Conservation (phyloP, 805 yeast genomes). For the Komagataella populi region DNA sequence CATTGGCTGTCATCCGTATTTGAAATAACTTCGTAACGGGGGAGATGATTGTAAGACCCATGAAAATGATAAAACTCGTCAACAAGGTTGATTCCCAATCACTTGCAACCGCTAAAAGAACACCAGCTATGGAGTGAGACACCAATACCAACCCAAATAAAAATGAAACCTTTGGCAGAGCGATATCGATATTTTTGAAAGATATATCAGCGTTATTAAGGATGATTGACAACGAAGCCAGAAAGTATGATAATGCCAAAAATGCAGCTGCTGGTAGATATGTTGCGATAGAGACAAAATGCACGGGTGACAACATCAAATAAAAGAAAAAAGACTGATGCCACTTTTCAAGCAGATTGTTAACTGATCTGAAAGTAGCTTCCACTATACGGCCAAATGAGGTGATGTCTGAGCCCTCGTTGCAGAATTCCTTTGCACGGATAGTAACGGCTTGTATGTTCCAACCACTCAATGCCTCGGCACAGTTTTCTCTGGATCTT, state of each 20-base stretch:
- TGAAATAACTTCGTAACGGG: not conserved
- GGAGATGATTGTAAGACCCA: not conserved
- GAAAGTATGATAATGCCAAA: constrained; percentile 51
- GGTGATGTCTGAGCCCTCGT: constrained; percentile 46
- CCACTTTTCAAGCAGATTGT: constrained; percentile 86
- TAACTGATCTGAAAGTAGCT: constrained; percentile 75
- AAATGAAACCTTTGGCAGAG: constrained; percentile 5
- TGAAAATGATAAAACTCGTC: constrained; percentile 1
- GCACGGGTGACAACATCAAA: constrained; percentile 59
- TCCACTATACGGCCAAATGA: constrained; percentile 87
- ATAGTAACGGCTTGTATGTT: constrained; percentile 83
- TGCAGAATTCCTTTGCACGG: constrained; percentile 29
- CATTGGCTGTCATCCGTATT: constrained; percentile 7
- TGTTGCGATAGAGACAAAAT: constrained; percentile 87
- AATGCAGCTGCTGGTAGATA: constrained; percentile 79
- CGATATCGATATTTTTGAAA: constrained; percentile 1
- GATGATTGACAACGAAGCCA: constrained; percentile 49
- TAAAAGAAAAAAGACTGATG: constrained; percentile 96
- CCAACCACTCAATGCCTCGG: constrained; percentile 94
- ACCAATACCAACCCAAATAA: constrained; percentile 8
- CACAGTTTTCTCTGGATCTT: constrained; percentile 32
- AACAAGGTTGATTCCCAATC: constrained; percentile 1
- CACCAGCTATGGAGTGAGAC: constrained; percentile 12
- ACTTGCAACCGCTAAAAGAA: constrained; percentile 4
- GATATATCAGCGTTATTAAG: constrained; percentile 26